phyloP scores from a whole-genome alignment of 805 yeast species.

The Scheffersomyces ergatensis region DNA sequence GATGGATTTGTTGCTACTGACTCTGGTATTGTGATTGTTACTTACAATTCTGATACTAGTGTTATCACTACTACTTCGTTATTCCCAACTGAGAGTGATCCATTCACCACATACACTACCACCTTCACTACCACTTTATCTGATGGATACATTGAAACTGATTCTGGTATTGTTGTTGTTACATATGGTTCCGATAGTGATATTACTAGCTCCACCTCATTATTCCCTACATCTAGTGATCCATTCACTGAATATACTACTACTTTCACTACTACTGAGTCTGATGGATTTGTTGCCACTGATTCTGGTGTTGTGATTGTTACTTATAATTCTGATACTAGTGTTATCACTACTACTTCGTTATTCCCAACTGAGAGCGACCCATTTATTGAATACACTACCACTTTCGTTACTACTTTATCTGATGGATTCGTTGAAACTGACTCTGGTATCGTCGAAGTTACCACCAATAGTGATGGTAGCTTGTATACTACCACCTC shows the following conservation, averaged over 20 bases:
- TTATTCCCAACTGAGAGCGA: background rate
- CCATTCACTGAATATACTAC: conserved; percentile 5
- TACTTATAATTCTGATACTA: conserved; percentile 8
- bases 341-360: conserved; percentile 7
- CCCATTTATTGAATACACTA: conserved; percentile 1
- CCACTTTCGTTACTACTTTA: conserved; percentile 5
- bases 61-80: conserved; percentile 8
- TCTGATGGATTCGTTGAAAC: conserved; percentile 4
- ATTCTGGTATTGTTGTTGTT: conserved; percentile 3
- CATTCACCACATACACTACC: conserved; percentile 1
- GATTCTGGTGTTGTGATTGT: conserved; percentile 15
- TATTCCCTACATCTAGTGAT: conserved; percentile 2
- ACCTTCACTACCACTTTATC: conserved; percentile 5
- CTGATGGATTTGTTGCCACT: conserved; percentile 12
- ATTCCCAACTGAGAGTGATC: background rate
- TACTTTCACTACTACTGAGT: conserved; percentile 8
- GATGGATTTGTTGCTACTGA: conserved; percentile 11
- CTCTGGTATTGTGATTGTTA: conserved; percentile 11
- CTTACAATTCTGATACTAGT: conserved; percentile 8
- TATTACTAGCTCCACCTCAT: conserved; percentile 2
- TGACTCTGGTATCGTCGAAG: conserved; percentile 11
- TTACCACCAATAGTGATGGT: conserved; percentile 13
- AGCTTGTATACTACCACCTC: conserved; percentile 9
- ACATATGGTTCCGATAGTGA: conserved; percentile 5
- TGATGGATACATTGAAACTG: conserved; percentile 4